Conservation (phyloP, 495 filamentous ascomycete species). For the Jackrogersella minutella region DNA sequence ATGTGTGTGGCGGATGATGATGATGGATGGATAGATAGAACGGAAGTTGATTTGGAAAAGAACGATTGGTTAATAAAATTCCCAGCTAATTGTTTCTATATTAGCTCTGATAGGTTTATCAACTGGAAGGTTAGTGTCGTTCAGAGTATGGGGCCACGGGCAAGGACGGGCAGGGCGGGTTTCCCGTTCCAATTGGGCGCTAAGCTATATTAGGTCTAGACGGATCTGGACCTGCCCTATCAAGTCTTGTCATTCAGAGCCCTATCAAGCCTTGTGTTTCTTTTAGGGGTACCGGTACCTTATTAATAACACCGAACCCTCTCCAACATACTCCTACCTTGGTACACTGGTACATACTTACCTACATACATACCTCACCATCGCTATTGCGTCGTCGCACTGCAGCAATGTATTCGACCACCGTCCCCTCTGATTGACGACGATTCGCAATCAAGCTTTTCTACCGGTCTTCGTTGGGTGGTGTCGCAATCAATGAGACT, state of each 20-base stretch:
- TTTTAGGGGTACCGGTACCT: background rate
- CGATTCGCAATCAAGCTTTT: slow-evolving; percentile 41
- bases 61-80: slow-evolving; percentile 17
- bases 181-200: background rate
- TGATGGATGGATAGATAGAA: slow-evolving; percentile 9
- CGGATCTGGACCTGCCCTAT: slow-evolving; percentile 36
- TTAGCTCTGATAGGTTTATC: slow-evolving; percentile 19
- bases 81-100: slow-evolving; percentile 11
- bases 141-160: too few relatives aligned
- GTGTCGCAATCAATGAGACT: slow-evolving; percentile 27
- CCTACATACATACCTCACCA: too few relatives aligned
- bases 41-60: slow-evolving; percentile 17
- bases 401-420: slow-evolving; percentile 16
- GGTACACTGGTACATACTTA: too few relatives aligned
- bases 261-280: slow-evolving; percentile 29
- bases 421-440: slow-evolving; percentile 31
- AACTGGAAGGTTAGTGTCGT: too few relatives aligned
- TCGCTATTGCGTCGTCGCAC: slow-evolving; percentile 15
- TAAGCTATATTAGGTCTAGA: slow-evolving; percentile 16
- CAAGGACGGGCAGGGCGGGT: too few relatives aligned
- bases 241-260: slow-evolving; percentile 12
- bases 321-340: slow-evolving; percentile 11
- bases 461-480: slow-evolving; percentile 35
- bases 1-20: slow-evolving; percentile 21
- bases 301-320: slow-evolving; percentile 35